Base-by-base conservation (phyloP, 2,329 filamentous ascomycete genomes). In the Trichophaea hybrida region DNA sequence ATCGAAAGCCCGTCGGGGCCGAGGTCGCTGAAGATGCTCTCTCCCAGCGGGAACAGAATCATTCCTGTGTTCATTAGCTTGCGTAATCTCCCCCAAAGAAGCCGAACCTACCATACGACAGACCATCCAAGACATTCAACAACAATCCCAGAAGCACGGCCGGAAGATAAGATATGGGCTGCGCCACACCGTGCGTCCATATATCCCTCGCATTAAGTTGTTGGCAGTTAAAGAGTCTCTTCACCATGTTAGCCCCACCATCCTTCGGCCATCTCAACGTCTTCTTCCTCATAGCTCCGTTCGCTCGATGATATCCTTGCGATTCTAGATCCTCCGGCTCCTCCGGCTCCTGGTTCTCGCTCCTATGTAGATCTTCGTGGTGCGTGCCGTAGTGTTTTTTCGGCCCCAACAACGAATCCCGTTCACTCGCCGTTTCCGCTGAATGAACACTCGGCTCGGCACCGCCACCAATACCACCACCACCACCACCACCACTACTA, bases 1-100 rank as follows among this genome's bases (percentile, higher is more conserved):
- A 98, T 96, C 0, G 93, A 95, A 59, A 98, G 95, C 31, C 93
- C 93, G 59, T 95, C 91, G 0, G 91, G 84, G 1, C 91, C 93
- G 5, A 97, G 80, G 63, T 85, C 80, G 33, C 85, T 81, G 71
- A 98, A 98, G 17, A 95, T 79, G 6, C 87, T 82, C 64, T 87
- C 85, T 5, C 91, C 90, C 0, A 98, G 77, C 0, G 93, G 93
- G 66, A 98, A 98, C 10, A 98, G 74, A 68, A 96, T 95, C 86
- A 94, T 93, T 67, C 87, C 82, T 83, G 46, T 12, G 38, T 33
- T 7, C 8, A 31, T 54, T 38, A 64, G 59, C 49, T 37, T 33
- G 10, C 13, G 35, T 35, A 53, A 35, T 37, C 31, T 10, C 13
- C 32, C 38, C 33, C 17, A 60, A 5, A 48, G 55, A 58, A 58